Evolutionary conservation across 306 rosid species (phyloP).

Genomic region (Biancaea sappan): DNA sequence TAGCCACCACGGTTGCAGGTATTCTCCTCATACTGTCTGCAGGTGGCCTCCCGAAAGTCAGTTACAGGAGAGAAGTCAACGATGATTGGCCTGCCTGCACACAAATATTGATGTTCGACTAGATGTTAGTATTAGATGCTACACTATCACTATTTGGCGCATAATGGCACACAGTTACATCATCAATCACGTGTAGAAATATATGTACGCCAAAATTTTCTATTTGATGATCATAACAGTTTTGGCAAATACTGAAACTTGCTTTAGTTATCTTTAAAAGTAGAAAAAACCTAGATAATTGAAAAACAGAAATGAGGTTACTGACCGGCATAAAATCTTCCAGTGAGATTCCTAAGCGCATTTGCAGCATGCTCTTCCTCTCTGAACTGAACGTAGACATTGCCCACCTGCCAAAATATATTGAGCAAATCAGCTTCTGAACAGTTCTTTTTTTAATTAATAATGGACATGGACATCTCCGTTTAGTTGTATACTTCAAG

Average conservation of each 20-base stretch:
- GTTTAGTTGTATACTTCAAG: background rate
- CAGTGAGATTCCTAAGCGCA: constrained; percentile 40
- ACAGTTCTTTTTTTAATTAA: no score
- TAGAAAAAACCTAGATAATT: background rate
- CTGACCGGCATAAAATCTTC: constrained; percentile 66
- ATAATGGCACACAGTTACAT: background rate
- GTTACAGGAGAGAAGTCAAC: constrained; percentile 40
- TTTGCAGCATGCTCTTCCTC: constrained; percentile 40
- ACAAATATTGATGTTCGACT: background rate
- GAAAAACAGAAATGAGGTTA: background rate
- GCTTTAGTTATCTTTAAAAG: background rate
- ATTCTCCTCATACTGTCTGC: constrained; percentile 40
- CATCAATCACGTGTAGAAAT: background rate
- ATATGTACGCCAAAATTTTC: background rate
- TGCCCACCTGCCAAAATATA: constrained; percentile 47
- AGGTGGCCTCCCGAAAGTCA: constrained; percentile 39
- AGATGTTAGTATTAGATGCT: background rate
- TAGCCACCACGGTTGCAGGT: constrained; percentile 38
- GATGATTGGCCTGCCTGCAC: constrained; percentile 35
- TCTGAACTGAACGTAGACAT: constrained; percentile 35
- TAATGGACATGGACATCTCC: no score
- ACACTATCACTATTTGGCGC: background rate
- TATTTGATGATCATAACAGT: background rate
- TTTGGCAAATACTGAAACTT: background rate
- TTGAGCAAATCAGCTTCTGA: background rate